A percentile compares a stretch with the other conserved stretches of the same genome.
Evolutionary conservation across 1,139 yeast genomes (phyloP).

Genomic region (Wickerhamomyces sp.): DNA sequence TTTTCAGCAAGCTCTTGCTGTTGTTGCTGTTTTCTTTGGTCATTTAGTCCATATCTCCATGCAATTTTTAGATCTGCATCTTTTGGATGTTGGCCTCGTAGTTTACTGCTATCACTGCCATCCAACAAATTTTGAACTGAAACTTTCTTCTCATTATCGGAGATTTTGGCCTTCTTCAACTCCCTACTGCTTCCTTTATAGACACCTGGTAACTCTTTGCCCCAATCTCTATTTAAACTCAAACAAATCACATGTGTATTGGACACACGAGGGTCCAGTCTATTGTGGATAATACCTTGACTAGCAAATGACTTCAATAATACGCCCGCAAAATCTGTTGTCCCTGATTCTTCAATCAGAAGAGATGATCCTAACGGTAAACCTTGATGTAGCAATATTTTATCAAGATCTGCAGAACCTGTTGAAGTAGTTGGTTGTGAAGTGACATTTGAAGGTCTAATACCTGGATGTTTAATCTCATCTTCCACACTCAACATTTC

Average conservation of each 20-base stretch:
- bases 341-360: constrained; percentile 77
- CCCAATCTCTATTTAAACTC: constrained; percentile 61
- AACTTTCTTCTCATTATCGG: constrained; percentile 55
- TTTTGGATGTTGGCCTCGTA: constrained; percentile 13
- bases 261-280: constrained; percentile 36
- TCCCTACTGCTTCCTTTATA: constrained; percentile 70
- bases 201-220: constrained; percentile 72
- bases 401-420: constrained; percentile 73
- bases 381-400: constrained; percentile 75
- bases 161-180: constrained; percentile 54
- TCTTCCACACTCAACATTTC: constrained; percentile 14
- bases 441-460: constrained; percentile 72
- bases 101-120: constrained; percentile 10
- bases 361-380: constrained; percentile 73
- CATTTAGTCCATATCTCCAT: constrained; percentile 75
- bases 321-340: constrained; percentile 85
- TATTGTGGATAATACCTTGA: constrained; percentile 72
- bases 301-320: constrained; percentile 68
- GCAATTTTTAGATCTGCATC: constrained; percentile 68
- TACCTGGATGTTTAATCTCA: constrained; percentile 45
- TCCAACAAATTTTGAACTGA: constrained; percentile 64
- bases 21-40: constrained; percentile 27
- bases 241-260: constrained; percentile 65
- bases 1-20: constrained; percentile 13
- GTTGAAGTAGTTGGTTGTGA: constrained; percentile 76